These are phyloP conservation scores for Arachnopeziza araneosa DNA, from an alignment of 2,329 filamentous ascomycete genomes.

Conservation along the genomic window DNA sequence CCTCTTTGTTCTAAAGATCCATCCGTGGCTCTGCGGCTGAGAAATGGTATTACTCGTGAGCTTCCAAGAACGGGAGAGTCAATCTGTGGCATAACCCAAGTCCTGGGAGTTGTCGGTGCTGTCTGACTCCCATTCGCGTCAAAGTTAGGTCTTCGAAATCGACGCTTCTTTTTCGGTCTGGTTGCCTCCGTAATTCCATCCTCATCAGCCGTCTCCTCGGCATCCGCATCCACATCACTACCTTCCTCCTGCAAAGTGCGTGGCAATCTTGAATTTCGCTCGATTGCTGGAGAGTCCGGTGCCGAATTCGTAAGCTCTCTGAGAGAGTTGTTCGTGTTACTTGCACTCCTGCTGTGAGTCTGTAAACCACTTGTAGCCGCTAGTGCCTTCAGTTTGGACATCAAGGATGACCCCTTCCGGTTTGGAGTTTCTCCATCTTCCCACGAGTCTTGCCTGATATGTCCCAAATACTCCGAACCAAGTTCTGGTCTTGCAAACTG, in stretches of 20 bases:
- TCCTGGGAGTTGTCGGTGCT: slow-evolving; percentile 55
- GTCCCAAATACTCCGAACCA: slow-evolving; percentile 40
- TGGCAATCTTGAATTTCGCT: slow-evolving; percentile 44
- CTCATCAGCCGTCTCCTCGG: slow-evolving; percentile 82
- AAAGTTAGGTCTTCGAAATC: slow-evolving; percentile 51
- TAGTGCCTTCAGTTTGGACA: slow-evolving; percentile 73
- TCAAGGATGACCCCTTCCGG: slow-evolving; percentile 60
- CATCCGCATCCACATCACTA: slow-evolving; percentile 73
- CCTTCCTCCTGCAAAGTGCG: slow-evolving; percentile 51
- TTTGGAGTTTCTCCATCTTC: slow-evolving; percentile 56
- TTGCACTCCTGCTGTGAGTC: slow-evolving; percentile 40
- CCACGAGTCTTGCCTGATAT: slow-evolving; percentile 59
- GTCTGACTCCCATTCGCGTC: slow-evolving; percentile 53
- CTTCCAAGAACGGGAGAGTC: slow-evolving; percentile 25
- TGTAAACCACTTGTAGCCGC: slow-evolving; percentile 45
- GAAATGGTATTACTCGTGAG: slow-evolving; percentile 38
- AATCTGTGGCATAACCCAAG: slow-evolving; percentile 20
- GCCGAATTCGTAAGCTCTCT: slow-evolving; percentile 36
- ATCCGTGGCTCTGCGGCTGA: slow-evolving; percentile 61
- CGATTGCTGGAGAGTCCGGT: slow-evolving; percentile 43
- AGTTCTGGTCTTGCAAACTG: slow-evolving; percentile 60
- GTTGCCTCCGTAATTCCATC: slow-evolving; percentile 41
- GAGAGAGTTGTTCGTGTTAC: slow-evolving; percentile 26
- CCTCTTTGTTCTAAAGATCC: slow-evolving; percentile 51
- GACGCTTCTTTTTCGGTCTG: slow-evolving; percentile 58